Base-by-base conservation (phyloP, 208 protist genomes). In the Vickermania spadyakhi region DNA sequence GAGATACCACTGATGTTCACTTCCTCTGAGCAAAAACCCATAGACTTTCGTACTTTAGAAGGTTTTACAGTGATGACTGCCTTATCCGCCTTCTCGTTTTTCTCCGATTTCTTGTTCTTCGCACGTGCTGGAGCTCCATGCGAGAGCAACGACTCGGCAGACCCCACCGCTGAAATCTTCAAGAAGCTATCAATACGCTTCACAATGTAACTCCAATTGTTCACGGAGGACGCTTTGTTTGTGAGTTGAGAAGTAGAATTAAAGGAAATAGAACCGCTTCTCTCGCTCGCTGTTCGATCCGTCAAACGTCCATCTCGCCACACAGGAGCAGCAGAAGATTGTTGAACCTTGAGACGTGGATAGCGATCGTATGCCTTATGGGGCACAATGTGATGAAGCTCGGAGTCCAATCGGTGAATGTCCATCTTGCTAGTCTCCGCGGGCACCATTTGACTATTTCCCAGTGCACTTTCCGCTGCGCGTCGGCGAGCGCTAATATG, bases 201-300 rank as follows among this genome's bases (percentile, higher is more conserved):
- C 2, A 66, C 58, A 21, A 83, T 22, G 61, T 70, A 68, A n/a
- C 61, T 66, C 76, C 76, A 83, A 72, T 79, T 83, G 31, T 60
- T 66, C 7, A 71, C 23, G 21, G 41, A 27, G 31, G 28, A 31
- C n/a, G 36, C 7, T 28, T 29, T 59, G n/a, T 7, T n/a, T 7
- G 36, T 45, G 36, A 45, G 36, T 18, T 45, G 36, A n/a, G 36
- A 45, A 18, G 36, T 18, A 45, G 36, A 45, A 18, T 7, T 18
- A 45, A 18, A 45, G 36, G 11, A 45, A 45, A 45, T 18, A 45
- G 36, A 45, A n/a, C 7, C 36, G 18, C 36, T 45, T 45, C 36
- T 18, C 18, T 45, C 36, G 18, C 36, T 45, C 36, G 7, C 11
- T 18, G 36, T 45, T 45, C 36, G 7, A 45, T 45, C 36, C 18